phyloP scores from a whole-genome alignment of 1,284 basidiomycete genomes.

The Cutaneotrichosporon cavernicola region DNA sequence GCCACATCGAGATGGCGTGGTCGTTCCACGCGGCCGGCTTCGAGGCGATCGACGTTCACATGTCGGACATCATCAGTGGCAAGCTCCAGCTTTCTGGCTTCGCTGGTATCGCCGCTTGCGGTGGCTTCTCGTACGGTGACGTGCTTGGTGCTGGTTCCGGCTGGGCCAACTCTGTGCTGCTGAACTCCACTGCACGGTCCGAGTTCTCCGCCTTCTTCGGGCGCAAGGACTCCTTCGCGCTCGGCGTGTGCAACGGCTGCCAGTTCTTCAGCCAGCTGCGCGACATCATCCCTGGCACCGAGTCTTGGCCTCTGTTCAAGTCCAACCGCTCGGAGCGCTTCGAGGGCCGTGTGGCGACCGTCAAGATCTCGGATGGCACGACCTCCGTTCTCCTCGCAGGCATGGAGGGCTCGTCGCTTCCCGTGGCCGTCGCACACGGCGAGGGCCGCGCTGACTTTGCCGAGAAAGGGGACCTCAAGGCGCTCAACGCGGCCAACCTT shows the following conservation, averaged over 20 bases:
- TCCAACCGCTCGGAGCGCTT: conserved; percentile 84
- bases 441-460: conserved; percentile 83
- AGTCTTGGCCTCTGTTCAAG: conserved; percentile 88
- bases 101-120: conserved; percentile 88
- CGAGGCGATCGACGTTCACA: conserved; percentile 92
- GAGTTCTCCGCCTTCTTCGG: conserved; percentile 82
- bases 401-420: conserved; percentile 83
- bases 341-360: conserved; percentile 79
- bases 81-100: conserved; percentile 66
- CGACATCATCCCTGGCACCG: conserved; percentile 82
- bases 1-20: conserved; percentile 98
- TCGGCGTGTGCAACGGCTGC: conserved; percentile 98
- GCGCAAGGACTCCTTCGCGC: conserved; percentile 75
- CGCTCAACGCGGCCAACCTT: conserved; percentile 59
- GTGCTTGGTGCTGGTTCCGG: conserved; percentile 96
- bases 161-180: conserved; percentile 91
- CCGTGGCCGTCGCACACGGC: conserved; percentile 93
- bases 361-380: conserved; percentile 65
- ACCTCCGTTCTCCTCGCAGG: conserved; percentile 78
- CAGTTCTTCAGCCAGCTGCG: conserved; percentile 89
- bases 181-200: conserved; percentile 68
- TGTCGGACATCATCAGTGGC: conserved; percentile 90
- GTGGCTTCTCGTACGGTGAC: conserved; percentile 98
- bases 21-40: conserved; percentile 92
- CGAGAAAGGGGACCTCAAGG: conserved; percentile 51